phyloP scores from a whole-genome alignment of 345 rosid genomes.

The Brassica carinata region DNA sequence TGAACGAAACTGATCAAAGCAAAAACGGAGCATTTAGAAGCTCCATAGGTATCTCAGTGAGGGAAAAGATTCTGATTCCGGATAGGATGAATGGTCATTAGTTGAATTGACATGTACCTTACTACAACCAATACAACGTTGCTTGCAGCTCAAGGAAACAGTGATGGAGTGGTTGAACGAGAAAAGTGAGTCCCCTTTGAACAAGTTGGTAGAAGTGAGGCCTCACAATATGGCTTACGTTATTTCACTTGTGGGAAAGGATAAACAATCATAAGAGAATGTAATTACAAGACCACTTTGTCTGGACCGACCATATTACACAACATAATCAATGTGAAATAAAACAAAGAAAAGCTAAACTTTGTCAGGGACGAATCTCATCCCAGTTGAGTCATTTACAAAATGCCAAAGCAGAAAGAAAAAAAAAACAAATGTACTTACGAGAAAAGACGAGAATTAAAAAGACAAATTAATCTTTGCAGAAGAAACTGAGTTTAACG shows the following conservation, averaged over 20 bases:
- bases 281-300: constrained; percentile 20
- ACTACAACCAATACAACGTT: constrained; percentile 40
- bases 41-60: too few relatives aligned
- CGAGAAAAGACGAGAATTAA: constrained; percentile 19
- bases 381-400: constrained; percentile 42
- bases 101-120: constrained; percentile 40
- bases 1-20: constrained; percentile 40
- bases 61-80: constrained; percentile 17
- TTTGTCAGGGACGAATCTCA: constrained; percentile 24
- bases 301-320: constrained; percentile 23
- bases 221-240: background rate
- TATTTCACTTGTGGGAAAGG: background rate
- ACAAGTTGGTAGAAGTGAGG: constrained; percentile 36
- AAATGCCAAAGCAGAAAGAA: constrained; percentile 19
- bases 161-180: constrained; percentile 32
- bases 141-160: constrained; percentile 38
- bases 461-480: constrained; percentile 37
- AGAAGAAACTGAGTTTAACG: constrained; percentile 25
- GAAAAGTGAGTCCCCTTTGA: constrained; percentile 16
- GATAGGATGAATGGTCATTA: constrained; percentile 34
- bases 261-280: background rate
- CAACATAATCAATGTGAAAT: constrained; percentile 21
- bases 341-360: constrained; percentile 11
- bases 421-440: constrained; percentile 3
- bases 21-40: constrained; percentile 32